Evolutionary conservation across 2,329 filamentous ascomycete species (phyloP).

Genomic region (Sclerotinia borealis): DNA sequence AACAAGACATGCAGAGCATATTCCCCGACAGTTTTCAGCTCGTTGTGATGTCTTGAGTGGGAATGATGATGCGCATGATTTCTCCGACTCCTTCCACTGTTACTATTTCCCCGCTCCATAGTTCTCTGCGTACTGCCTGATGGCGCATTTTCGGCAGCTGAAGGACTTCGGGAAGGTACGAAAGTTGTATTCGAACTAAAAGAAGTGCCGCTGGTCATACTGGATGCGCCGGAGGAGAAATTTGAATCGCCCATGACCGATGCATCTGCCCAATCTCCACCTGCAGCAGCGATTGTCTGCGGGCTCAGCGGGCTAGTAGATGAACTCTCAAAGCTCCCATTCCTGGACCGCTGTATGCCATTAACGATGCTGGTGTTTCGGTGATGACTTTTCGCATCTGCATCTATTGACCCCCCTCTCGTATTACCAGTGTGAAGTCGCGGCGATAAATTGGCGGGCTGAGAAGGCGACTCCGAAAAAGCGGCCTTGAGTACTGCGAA

Average conservation of each 20-base stretch:
- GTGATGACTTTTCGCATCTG: conserved; percentile 63
- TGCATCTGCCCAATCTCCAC: conserved; percentile 33
- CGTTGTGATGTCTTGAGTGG: conserved; percentile 58
- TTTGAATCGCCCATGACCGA: conserved; percentile 29
- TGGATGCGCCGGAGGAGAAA: conserved; percentile 25
- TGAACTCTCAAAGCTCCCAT: conserved; percentile 77
- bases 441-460: conserved; percentile 25
- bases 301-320: conserved; percentile 81
- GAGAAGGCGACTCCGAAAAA: conserved; percentile 23
- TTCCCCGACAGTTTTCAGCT: conserved; percentile 91
- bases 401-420: conserved; percentile 35
- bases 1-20: conserved; percentile 96
- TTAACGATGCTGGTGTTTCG: conserved; percentile 96
- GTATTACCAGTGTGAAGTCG: conserved; percentile 23
- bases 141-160: conserved; percentile 41
- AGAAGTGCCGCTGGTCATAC: conserved; percentile 25
- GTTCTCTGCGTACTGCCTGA: conserved; percentile 45
- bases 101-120: conserved; percentile 56
- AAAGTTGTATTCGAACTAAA: conserved; percentile 30
- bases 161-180: conserved; percentile 33
- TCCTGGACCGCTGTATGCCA: conserved; percentile 86
- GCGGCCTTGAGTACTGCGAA: conserved; percentile 18
- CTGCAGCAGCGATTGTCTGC: conserved; percentile 70
- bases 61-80: conserved; percentile 66
- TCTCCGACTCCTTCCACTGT: conserved; percentile 54